Percentiles rank a stretch among this genome's conserved stretches.
These are phyloP conservation scores for Agrocybe praecox DNA, from an alignment of 768 basidiomycete genomes.

Conservation along the genomic window DNA sequence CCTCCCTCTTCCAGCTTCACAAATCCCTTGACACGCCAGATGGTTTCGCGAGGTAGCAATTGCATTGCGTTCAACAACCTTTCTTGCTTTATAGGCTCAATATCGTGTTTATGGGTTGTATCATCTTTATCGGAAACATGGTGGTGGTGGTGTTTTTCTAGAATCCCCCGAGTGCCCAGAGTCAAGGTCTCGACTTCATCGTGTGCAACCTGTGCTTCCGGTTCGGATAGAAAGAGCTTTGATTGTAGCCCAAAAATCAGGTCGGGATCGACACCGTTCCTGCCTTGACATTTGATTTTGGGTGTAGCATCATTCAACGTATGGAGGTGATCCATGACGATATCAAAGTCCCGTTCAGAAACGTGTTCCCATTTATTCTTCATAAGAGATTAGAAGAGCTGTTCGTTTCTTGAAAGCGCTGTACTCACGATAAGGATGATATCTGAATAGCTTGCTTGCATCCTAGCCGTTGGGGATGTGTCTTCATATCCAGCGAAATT, in stretches of 20 bases:
- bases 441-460: conserved; percentile 96
- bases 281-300: conserved; percentile 70
- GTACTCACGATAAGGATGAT: conserved; percentile 72
- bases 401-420: conserved; percentile 2
- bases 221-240: conserved; percentile 57
- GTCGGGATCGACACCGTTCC: conserved; percentile 70
- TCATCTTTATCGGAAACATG: conserved; percentile 5
- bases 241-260: conserved; percentile 91
- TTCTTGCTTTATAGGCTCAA: conserved; percentile 33
- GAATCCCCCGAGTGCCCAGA: conserved; percentile 46
- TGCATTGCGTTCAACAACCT: conserved; percentile 49
- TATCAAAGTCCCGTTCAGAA: conserved; percentile 76
- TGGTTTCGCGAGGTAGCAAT: conserved; percentile 61
- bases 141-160: conserved; percentile 6
- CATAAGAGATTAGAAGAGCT: not conserved
- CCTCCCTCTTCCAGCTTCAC: conserved; percentile 48
- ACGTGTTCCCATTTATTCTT: conserved; percentile 93
- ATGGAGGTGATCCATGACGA: conserved; percentile 83
- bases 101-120: conserved; percentile 7
- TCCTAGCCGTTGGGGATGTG: conserved; percentile 86
- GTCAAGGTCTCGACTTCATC: conserved; percentile 88
- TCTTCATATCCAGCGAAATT: conserved; percentile 95
- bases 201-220: conserved; percentile 34
- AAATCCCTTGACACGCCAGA: conserved; percentile 90
- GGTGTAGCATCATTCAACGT: conserved; percentile 92